Conservation (phyloP, 1,284 basidiomycete genomes). For the Leccinum cinnamomeum region DNA sequence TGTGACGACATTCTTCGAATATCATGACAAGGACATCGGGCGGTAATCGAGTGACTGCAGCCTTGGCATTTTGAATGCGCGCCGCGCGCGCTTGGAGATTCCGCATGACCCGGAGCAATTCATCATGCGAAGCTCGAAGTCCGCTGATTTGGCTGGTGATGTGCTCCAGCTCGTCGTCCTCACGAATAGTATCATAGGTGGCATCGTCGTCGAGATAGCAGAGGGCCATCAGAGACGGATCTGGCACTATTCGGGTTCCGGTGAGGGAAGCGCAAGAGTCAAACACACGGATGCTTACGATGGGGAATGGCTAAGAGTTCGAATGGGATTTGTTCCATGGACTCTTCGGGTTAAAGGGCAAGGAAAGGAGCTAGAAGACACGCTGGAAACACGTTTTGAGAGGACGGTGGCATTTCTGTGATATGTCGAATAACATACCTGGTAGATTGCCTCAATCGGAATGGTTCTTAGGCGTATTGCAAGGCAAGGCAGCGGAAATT, state of each 20-base stretch:
- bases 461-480: slow-evolving; percentile 11
- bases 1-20: slow-evolving; percentile 35
- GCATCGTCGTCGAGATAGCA: slow-evolving; percentile 26
- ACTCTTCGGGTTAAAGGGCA: slow-evolving; percentile 31
- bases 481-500: slow-evolving; percentile 23
- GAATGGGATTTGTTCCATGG: slow-evolving; percentile 25
- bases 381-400: slow-evolving; percentile 33
- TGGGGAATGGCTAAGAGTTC: slow-evolving; percentile 23
- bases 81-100: slow-evolving; percentile 32
- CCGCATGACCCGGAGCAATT: slow-evolving; percentile 28
- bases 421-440: slow-evolving; percentile 27
- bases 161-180: slow-evolving; percentile 30
- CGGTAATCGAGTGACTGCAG: slow-evolving; percentile 32
- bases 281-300: slow-evolving; percentile 14
- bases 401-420: slow-evolving; percentile 13
- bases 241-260: slow-evolving; percentile 5
- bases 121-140: slow-evolving; percentile 35
- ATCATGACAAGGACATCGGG: slow-evolving; percentile 34
- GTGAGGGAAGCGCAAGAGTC: slow-evolving; percentile 7
- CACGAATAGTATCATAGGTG: slow-evolving; percentile 4
- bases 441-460: slow-evolving; percentile 23
- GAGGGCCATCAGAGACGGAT: slow-evolving; percentile 30
- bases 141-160: slow-evolving; percentile 27
- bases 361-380: slow-evolving; percentile 19
- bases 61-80: slow-evolving; percentile 31